Evolutionary conservation across 208 protist species (phyloP), one percentile per base, ranked within the genome.

Genomic region (Wallacemonas collosoma): DNA sequence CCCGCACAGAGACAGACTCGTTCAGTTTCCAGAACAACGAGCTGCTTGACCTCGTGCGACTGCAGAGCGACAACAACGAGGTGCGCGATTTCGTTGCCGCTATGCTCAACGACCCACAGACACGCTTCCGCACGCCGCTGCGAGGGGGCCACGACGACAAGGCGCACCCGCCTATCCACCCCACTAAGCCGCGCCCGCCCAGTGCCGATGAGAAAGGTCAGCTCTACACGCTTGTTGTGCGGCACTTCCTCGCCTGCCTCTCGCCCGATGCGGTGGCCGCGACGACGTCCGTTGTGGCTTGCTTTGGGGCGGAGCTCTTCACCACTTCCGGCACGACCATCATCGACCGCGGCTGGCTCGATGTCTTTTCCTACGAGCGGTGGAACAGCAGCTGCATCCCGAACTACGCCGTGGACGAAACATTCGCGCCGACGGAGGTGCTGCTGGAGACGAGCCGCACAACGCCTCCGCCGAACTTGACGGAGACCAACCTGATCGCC

Each of bases 111-210:
- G 71, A 88, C 58, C 63, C 75, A n/a, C 15, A 48, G 48, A n/a
- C 56, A 54, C 83, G 88, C 57, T 99, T 98, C 69, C 71, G 83
- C n/a, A 60, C 76, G 12, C 99, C 99, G 38, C 87, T 95, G n/a
- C 72, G 85, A 0, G 99, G 99, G 26, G 91, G 87, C 1, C 80
- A 98, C 57, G 87, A 99, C 79, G 99, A 99, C 83, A 91, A 99
- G 55, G 98, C 98, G 0, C 98, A 99, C 88, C 98, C 98, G 38
- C 98, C 98, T 9, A 99, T 99, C 54, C 98, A 99, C 78, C 99
- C 99, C 3, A 95, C 87, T 2, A 98, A 98, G 67, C 26, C 63
- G 60, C 78, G 96, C 38, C 63, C 62, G 5, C 79, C 62, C 9
- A 71, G 87, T n/a, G 68, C 66, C 45, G 83, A 92, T 43, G 79